Base-by-base conservation (phyloP, 495 filamentous ascomycete species). In the Penicillium egyptiacum region DNA sequence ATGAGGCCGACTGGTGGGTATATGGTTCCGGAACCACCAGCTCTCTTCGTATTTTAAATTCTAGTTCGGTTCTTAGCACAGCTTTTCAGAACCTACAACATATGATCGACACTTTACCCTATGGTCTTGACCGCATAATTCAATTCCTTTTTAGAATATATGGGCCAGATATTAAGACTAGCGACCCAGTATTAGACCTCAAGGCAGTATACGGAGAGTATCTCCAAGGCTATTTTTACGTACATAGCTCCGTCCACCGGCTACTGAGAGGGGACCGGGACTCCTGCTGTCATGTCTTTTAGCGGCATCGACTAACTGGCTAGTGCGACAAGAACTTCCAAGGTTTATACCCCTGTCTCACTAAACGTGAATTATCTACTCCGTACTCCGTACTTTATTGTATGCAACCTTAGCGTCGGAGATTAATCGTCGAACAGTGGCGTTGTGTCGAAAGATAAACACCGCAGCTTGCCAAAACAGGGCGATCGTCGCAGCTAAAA, bases 31-130 rank as follows among this genome's bases (percentile, higher is more conserved):
- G 10, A 12, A 4, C 30, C 30, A 33, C 30, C 30, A 4, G 10
- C 30, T 33, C 30, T 33, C 35, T 39, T 9, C 16, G 35, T n/a
- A 8, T n/a, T 8, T 72, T 77, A 64, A 82, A 81, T 3, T 6
- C 7, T 6, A 11, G n/a, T n/a, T 39, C 16, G 6, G 8, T 9
- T 17, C 2, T 39, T 17, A 39, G 35, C 3, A 17, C 14, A 31
- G 7, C n/a, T 17, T 39, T 39, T 37, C n/a, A 9, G n/a, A 39
- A 39, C 35, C 35, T 9, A n/a, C 16, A 39, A 39, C 33, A 6
- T 39, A 39, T 17, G 35, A 39, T 17, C 35, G 9, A 3, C 16
- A 39, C 14, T n/a, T 37, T 7, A n/a, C 12, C 33, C 12, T n/a
- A 37, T 5, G 33, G 5, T 37, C 14, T 37, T n/a, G 14, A 37